Evolutionary conservation across 257 asterid species (phyloP).

Genomic region (Leptodermis oblonga): DNA sequence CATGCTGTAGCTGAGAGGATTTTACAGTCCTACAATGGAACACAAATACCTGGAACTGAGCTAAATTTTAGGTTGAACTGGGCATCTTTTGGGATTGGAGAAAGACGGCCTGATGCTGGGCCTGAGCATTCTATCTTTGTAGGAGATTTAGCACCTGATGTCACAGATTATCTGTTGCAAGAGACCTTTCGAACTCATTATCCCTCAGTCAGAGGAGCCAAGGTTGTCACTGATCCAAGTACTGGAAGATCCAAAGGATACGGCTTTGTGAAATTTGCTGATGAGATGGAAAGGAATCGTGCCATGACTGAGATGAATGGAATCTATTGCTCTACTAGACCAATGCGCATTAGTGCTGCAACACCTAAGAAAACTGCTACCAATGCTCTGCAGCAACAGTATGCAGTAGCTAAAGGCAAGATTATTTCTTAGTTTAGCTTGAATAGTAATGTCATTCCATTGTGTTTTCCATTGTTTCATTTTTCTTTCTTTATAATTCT

Average conservation of each 20-base stretch:
- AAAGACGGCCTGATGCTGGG: constrained; percentile 70
- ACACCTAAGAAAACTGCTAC: constrained; percentile 80
- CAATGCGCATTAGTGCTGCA: constrained; percentile 99
- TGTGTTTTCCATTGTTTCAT: not conserved
- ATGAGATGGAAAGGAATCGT: constrained; percentile 83
- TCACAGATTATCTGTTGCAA: constrained; percentile 86
- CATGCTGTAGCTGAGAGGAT: constrained; percentile 84
- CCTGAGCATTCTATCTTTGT: constrained; percentile 97
- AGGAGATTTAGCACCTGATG: constrained; percentile 98
- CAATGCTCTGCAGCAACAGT: constrained; percentile 56
- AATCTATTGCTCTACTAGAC: constrained; percentile 88
- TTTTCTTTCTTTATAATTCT: not conserved
- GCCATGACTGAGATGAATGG: constrained; percentile 99
- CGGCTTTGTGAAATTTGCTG: constrained; percentile 96
- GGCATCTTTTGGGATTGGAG: constrained; percentile 98
- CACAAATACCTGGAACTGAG: constrained; percentile 96
- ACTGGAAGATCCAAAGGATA: constrained; percentile 98
- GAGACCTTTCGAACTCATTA: constrained; percentile 87
- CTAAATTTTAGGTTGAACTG: constrained; percentile 92
- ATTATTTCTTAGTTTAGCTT: not conserved
- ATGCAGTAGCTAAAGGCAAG: constrained; percentile 74
- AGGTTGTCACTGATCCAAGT: constrained; percentile 96
- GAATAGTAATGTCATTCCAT: not conserved
- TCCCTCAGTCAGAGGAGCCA: constrained; percentile 94
- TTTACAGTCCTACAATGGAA: constrained; percentile 78